A percentile compares a stretch with the other conserved stretches of the same genome.
phyloP scores from a whole-genome alignment of 352 stramenopile genomes.

The Phytophthora constricta region DNA sequence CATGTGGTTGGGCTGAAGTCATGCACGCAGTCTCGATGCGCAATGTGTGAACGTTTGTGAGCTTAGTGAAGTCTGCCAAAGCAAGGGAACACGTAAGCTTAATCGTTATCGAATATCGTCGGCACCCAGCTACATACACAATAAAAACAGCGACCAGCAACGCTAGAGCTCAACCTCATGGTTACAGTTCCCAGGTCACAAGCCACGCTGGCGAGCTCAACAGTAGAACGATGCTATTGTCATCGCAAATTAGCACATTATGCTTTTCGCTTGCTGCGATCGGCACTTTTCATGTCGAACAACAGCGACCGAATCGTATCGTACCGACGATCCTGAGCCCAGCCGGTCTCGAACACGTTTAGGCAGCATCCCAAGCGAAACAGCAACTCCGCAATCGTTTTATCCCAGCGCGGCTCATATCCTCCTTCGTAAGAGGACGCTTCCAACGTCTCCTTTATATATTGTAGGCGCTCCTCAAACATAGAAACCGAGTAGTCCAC shows the following conservation, averaged over 20 bases:
- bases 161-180: too few relatives aligned
- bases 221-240: too few relatives aligned
- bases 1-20: background rate
- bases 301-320: constrained; percentile 1
- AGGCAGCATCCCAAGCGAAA: background rate
- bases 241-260: too few relatives aligned
- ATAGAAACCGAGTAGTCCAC: background rate
- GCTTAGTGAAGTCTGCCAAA: too few relatives aligned
- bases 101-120: too few relatives aligned
- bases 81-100: too few relatives aligned
- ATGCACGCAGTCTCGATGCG: background rate
- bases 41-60: too few relatives aligned
- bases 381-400: background rate
- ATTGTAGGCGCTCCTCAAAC: background rate
- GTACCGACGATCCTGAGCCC: background rate
- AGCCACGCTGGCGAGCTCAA: too few relatives aligned
- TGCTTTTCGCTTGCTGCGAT: background rate
- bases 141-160: too few relatives aligned
- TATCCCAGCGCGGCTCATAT: background rate
- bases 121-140: too few relatives aligned
- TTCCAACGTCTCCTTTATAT: background rate
- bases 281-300: constrained; percentile 3
- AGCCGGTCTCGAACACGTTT: background rate
- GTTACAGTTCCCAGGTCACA: too few relatives aligned
- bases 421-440: constrained; percentile 4